Evolutionary conservation across 306 rosid species (phyloP), one percentile per base, ranked within the genome.

Genomic region (Gastrolobium villosum): DNA sequence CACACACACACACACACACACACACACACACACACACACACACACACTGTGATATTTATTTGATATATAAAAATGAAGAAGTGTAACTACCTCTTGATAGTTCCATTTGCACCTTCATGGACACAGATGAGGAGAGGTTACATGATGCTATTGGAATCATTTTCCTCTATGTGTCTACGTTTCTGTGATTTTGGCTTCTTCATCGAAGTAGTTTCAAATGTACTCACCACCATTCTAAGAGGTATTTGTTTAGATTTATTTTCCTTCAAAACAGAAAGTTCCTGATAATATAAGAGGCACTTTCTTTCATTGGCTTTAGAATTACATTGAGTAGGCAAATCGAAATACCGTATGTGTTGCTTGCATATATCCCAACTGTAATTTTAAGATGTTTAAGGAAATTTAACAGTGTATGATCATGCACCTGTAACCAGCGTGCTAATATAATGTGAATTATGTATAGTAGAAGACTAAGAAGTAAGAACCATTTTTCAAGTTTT

Each of bases 401-500:
- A 15, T 34, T 34, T 26, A 63, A 59, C 7, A 15, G 44, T 46
- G 63, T 52, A 44, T 40, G 10, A 45, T 44, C 10, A 32, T 69
- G 62, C 54, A 26, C 60, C 74, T 53, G 4, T 20, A 37, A 35
- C 6, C 54, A 32, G 34, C 7, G 6, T 36, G 63, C 52, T 46
- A 41, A 57, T 41, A 11, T 48, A 8, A 48, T 75, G 59, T 46
- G 66, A 53, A 54, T 8, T 6, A 14, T 10, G 35, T 77, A 8
- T 32, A 60, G 8, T 10, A 43, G 75, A 68, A 60, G 50, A 7
- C 13, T 14, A 31, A 6, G n/a, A 62, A 7, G 7, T 62, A 11
- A 10, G 37, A 59, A 52, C 50, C 54, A 43, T 20, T 26, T 82
- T 43, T 55, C 76, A 48, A 50, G 62, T 70, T 35, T 45, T 36